Evolutionary conservation across 176 grass and related monocot species (phyloP), one percentile per base, ranked within the genome.

Genomic region (Oryza coarctata): DNA sequence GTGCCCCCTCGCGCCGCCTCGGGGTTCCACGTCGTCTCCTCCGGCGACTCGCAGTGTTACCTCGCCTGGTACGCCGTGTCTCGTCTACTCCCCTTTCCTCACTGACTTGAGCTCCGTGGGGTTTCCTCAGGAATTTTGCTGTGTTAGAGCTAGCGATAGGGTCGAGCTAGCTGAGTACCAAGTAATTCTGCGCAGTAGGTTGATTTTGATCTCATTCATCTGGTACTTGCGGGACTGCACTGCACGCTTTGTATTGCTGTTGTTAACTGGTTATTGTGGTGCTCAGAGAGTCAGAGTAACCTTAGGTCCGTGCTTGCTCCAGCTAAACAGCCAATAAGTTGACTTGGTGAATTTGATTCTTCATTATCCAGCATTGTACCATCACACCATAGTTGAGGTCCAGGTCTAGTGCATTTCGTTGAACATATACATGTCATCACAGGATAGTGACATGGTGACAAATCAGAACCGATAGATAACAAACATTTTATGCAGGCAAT

Each of bases 21-120:
- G 22, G 92, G 88, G 30, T 98, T 85, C 82, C 88, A 91, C 73
- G 44, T 86, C 20, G 70, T 95, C 0, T 25, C 17, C 28, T 35
- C 34, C 5, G 90, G 75, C 44, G 87, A 93, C 22, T 86, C 88
- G 14, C 85, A 84, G 65, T 30, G 83, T 43, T 90, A 95, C 70
- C 82, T 98, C 43, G 52, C 88, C 84, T 98, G 95, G 95, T 98
- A 71, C 50, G 58, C 29, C 6, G 17, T 29, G 25, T 27, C 35
- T n/a, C n/a, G n/a, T n/a, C n/a, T n/a, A n/a, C n/a, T n/a, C n/a
- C 32, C 69, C 17, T 86, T 74, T 76, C 71, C 52, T 25, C 71
- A 34, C 23, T 28, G 36, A 7, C 45, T 70, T 63, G 23, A 83
- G 36, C 68, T 74, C 18, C 36, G 20, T 81, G 33, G 47, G 55